Evolutionary conservation across 805 yeast species (phyloP), one percentile per base, ranked within the genome.

Genomic region (Starmerella sp.): DNA sequence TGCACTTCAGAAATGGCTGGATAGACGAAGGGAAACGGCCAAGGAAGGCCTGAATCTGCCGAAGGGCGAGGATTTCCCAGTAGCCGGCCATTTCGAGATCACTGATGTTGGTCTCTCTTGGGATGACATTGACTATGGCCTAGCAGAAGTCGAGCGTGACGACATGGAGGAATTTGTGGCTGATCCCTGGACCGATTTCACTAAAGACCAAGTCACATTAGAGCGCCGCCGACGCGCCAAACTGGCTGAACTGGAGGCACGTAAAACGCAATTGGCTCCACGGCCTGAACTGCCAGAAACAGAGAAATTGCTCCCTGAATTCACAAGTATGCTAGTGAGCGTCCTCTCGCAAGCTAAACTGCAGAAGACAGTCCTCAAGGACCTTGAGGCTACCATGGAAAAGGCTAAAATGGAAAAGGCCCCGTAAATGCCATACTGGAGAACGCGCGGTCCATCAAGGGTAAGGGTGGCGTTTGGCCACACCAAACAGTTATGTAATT

Each of bases 131-230:
- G 79, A 77, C 53, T 72, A 77, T 56, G 83, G 82, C 0, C 59
- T 78, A 13, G 71, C 73, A 17, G 79, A 76, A 32, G 72, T 74
- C 47, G 82, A 78, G 57, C 60, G 75, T n/a, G 73, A 71, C 22
- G 79, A 75, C 55, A 60, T 68, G 37, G 68, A 65, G 30, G 74
- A 67, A 49, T 69, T 67, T 43, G 65, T 69, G 42, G 64, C 66
- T 11, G 67, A 66, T 31, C 67, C 63, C 14, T 64, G 64, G 39
- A 65, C 65, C 8, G 70, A 62, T 32, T 57, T 61, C 32, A 53
- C 60, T 49, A 64, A 63, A 57, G 64, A 66, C 53, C 67, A 66
- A 53, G 57, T 64, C 46, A 61, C 67, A 46, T 54, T 59, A 22
- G 68, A 64, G 48, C 52, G 65, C 34, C 53, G 64, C 46, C 60